Conservation (phyloP, 73 alveolate genomes). For the Paramecium pentaurelia region DNA sequence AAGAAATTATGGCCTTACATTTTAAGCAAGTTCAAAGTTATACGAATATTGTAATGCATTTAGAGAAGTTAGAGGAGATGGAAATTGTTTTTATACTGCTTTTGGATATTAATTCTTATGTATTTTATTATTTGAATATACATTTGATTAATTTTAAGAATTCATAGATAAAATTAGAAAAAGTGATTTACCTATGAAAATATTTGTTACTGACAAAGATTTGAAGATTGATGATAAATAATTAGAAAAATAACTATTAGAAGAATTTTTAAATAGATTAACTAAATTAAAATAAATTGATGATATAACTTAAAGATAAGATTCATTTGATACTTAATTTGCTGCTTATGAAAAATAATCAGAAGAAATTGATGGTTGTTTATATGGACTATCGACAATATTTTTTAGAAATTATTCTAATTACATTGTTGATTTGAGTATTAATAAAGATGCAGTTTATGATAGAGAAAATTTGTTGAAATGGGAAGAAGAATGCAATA, state of each 20-base stretch:
- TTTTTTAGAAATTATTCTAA: neutral
- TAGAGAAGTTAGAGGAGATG: conserved; percentile 6
- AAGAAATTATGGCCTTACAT: neutral
- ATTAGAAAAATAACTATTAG: neutral
- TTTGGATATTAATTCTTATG: conserved; percentile 7
- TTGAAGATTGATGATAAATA: neutral
- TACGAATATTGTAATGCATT: neutral
- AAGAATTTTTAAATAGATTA: neutral
- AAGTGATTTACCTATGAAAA: neutral
- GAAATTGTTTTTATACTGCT: conserved; percentile 8
- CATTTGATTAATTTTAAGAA: neutral
- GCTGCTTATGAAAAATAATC: neutral
- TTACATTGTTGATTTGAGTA: neutral
- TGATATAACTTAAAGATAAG: neutral
- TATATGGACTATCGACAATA: neutral
- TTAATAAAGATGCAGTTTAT: neutral
- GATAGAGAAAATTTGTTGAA: neutral
- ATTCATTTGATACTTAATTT: neutral
- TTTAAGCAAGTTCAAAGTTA: neutral
- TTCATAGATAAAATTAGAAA: neutral
- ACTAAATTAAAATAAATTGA: neutral
- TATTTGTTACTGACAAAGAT: neutral
- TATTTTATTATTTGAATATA: neutral
- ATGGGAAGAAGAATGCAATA: neutral
- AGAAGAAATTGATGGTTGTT: neutral